Percentiles rank a stretch among this genome's conserved stretches.
phyloP scores from a whole-genome alignment of 441 rosid species.

The Biscutella laevigata region DNA sequence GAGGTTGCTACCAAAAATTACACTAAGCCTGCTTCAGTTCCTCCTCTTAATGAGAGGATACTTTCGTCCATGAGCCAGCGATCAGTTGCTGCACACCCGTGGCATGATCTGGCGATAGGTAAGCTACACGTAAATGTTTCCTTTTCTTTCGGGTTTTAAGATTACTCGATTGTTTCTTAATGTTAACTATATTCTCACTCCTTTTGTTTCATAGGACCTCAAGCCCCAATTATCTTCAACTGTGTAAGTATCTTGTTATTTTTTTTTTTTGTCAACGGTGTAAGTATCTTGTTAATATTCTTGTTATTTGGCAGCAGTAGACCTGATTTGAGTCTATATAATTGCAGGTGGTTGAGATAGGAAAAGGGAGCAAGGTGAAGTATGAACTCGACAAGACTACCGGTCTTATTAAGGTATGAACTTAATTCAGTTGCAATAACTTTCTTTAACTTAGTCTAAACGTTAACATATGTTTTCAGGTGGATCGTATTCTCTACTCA shows the following conservation, averaged over 20 bases:
- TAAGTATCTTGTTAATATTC: conserved; percentile 32
- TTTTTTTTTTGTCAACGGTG: conserved; percentile 40
- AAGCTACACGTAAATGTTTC: neutral
- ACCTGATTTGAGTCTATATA: neutral
- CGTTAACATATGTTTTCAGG: conserved; percentile 48
- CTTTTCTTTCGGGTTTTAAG: neutral
- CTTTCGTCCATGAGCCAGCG: conserved; percentile 63
- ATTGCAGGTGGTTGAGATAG: conserved; percentile 73
- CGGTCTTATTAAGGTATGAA: conserved; percentile 86
- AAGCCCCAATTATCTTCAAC: conserved; percentile 77
- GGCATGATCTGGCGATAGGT: conserved; percentile 94
- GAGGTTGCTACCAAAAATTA: conserved; percentile 44
- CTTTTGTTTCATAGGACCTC: conserved; percentile 50
- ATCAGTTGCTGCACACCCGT: conserved; percentile 88
- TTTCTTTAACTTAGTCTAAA: too few species aligned
- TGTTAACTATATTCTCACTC: neutral
- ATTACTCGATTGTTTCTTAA: neutral
- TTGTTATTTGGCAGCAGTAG: too few species aligned
- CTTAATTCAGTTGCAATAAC: too few species aligned
- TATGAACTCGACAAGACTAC: conserved; percentile 83
- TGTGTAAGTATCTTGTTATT: conserved; percentile 40
- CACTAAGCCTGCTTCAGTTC: too few species aligned
- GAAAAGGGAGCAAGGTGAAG: conserved; percentile 93
- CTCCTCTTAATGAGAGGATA: conserved; percentile 72
- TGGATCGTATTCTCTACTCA: conserved; percentile 90